Conservation (phyloP, 2,329 filamentous ascomycete genomes). For the Hypoxylon sp. region DNA sequence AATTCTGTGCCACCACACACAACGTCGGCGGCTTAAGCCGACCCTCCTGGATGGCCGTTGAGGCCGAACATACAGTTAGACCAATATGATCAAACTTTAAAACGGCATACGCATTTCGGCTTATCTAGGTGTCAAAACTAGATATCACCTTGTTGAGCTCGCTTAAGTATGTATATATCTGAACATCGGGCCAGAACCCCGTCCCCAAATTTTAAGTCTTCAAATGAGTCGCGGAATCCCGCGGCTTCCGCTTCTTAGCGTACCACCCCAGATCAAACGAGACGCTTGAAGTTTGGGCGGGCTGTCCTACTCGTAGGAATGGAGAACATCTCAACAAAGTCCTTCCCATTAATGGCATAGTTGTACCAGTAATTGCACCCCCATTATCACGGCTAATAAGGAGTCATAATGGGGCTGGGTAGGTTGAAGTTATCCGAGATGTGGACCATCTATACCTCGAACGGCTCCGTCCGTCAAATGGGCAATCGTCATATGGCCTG, state of each 20-base stretch:
- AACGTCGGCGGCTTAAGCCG: slow-evolving; percentile 12
- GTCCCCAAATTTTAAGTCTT: slow-evolving; percentile 13
- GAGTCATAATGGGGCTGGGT: background rate
- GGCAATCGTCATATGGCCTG: background rate
- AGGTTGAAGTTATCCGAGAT: background rate
- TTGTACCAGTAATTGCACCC: background rate
- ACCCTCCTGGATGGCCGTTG: slow-evolving; percentile 1
- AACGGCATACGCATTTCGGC: slow-evolving; percentile 3
- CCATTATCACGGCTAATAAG: background rate
- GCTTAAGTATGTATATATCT: slow-evolving; percentile 1
- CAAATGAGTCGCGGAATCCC: slow-evolving; percentile 18
- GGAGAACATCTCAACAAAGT: background rate
- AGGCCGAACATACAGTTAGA: background rate
- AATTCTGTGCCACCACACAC: slow-evolving; percentile 2
- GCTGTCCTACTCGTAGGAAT: background rate
- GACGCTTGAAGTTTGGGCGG: background rate
- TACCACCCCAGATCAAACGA: background rate
- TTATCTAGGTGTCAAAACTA: slow-evolving; percentile 12
- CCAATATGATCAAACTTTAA: slow-evolving; percentile 9
- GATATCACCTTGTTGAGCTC: slow-evolving; percentile 6
- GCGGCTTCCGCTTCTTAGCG: background rate
- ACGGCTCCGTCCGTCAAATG: background rate
- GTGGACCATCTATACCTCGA: slow-evolving; percentile 3
- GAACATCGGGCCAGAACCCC: background rate
- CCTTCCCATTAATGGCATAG: background rate